Conservation (phyloP, 176 grass and related monocot genomes). For the Juncus inflexus region DNA sequence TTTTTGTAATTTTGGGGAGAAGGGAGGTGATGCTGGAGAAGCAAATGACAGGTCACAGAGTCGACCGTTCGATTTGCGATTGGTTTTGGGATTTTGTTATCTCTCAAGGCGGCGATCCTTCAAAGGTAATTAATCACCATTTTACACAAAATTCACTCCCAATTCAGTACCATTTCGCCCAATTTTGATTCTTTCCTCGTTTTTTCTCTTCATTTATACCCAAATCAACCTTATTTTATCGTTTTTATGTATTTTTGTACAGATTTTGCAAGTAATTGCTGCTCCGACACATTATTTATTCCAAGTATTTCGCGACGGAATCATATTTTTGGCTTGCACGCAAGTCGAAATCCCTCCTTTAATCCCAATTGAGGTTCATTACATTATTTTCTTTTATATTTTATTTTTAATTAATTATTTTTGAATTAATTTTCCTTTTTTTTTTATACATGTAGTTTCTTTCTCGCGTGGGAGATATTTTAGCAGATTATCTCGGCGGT, state of each 20-base stretch:
- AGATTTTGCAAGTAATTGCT: constrained; percentile 73
- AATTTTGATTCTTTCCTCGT: constrained; percentile 1
- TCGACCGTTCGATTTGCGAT: constrained; percentile 83
- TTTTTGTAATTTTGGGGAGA: constrained; percentile 1
- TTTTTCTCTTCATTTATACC: not conserved
- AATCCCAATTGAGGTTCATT: constrained; percentile 68
- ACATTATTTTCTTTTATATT: not conserved
- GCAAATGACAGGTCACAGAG: constrained; percentile 73
- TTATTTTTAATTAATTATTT: not conserved
- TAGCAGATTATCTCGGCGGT: constrained; percentile 76
- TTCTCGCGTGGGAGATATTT: constrained; percentile 67
- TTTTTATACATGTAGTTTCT: constrained; percentile 49
- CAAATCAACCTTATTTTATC: not conserved
- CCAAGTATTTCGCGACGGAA: constrained; percentile 53
- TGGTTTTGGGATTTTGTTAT: constrained; percentile 88
- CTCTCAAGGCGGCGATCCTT: constrained; percentile 55
- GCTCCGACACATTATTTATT: constrained; percentile 95
- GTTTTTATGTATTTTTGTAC: not conserved
- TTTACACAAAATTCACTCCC: not conserved
- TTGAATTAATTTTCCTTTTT: not conserved
- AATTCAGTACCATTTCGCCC: not conserved
- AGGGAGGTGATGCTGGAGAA: constrained; percentile 99
- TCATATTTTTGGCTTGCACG: constrained; percentile 75
- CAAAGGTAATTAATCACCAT: constrained; percentile 41
- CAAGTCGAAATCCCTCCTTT: constrained; percentile 85